Evolutionary conservation across 495 filamentous ascomycete species (phyloP), one percentile per base, ranked within the genome.

Genomic region (Aspergillus steynii): DNA sequence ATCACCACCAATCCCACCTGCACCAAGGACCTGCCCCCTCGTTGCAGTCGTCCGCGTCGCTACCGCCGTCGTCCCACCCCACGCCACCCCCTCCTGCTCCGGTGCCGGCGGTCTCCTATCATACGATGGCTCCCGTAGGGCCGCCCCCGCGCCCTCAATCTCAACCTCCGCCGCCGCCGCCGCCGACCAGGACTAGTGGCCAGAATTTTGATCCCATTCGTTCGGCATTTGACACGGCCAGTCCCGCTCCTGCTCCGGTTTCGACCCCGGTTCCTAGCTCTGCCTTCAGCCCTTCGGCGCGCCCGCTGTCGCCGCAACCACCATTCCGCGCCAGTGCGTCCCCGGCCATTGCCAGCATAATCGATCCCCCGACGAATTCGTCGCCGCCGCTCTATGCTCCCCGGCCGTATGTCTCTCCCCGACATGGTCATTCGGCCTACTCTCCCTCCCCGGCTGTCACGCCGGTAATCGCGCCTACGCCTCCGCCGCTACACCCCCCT

Each of bases 151-250:
- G 72, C 46, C 77, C 76, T 26, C 77, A 74, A 54, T 74, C 75
- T 10, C 77, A 79, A 62, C 76, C 75, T 50, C 72, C 78, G 50
- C 68, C 73, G 3, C 71, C 73, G 20, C 71, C 73, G 15, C 76
- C 72, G 46, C 69, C 70, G 5, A 73, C 66, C 32, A 61, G 80
- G 37, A 78, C 88, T 1, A 91, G 89, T 66, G 88, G 91, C 50
- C 90, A 90, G 65, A 89, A 89, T 64, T 97, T 92, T 68, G 93
- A 97, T 73, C 93, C 93, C 1, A 89, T 97, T 66, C 84, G 93
- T 50, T 89, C 86, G 7, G 77, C 77, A 4, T 76, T 90, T 83
- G 61, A 87, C 58, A 86, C 87, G 66, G 85, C 72, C 70, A 85
- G 85, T 37, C 85, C 80, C 46, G 77, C 77, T 1, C 74, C 83